Conservation (phyloP, 352 stramenopile species). For the Phytophthora tubulina region DNA sequence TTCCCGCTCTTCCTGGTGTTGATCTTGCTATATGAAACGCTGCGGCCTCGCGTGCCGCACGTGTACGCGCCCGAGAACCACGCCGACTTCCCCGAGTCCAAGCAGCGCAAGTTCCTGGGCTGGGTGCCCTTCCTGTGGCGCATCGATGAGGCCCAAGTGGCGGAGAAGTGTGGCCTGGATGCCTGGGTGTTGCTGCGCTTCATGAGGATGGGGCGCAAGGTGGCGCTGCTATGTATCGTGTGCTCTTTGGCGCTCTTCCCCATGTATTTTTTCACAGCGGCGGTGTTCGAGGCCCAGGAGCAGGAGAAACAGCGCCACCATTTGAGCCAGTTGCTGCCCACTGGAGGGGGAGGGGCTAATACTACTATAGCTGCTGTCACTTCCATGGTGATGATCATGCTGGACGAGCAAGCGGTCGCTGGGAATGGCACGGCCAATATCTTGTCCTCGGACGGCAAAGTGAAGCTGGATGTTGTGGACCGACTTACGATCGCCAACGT, state of each 20-base stretch:
- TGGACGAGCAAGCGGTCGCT: constrained; percentile 29
- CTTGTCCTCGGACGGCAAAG: constrained; percentile 35
- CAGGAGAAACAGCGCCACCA: constrained; percentile 40
- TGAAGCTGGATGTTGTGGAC: constrained; percentile 71
- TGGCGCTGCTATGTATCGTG: constrained; percentile 62
- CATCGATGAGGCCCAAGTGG: constrained; percentile 65
- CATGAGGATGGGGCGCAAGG: constrained; percentile 72
- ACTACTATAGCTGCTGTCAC: constrained; percentile 24
- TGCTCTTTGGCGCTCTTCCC: constrained; percentile 75
- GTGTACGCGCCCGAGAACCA: constrained; percentile 67
- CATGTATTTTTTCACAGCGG: constrained; percentile 66
- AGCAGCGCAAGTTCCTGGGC: constrained; percentile 46
- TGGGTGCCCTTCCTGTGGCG: constrained; percentile 77
- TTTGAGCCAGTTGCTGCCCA: constrained; percentile 33
- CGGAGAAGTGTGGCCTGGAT: constrained; percentile 72
- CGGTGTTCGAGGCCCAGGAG: constrained; percentile 43
- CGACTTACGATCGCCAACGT: constrained; percentile 79
- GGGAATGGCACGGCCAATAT: constrained; percentile 26
- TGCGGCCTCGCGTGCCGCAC: constrained; percentile 53
- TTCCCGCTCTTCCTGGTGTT: constrained; percentile 67
- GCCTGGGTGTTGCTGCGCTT: constrained; percentile 84
- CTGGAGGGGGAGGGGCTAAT: constrained; percentile 11
- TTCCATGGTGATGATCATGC: constrained; percentile 41
- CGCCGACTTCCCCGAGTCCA: constrained; percentile 44
- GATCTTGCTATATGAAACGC: constrained; percentile 67